Conservation (phyloP, 2,329 filamentous ascomycete genomes). For the Paracorniculantispora psalliotae region DNA sequence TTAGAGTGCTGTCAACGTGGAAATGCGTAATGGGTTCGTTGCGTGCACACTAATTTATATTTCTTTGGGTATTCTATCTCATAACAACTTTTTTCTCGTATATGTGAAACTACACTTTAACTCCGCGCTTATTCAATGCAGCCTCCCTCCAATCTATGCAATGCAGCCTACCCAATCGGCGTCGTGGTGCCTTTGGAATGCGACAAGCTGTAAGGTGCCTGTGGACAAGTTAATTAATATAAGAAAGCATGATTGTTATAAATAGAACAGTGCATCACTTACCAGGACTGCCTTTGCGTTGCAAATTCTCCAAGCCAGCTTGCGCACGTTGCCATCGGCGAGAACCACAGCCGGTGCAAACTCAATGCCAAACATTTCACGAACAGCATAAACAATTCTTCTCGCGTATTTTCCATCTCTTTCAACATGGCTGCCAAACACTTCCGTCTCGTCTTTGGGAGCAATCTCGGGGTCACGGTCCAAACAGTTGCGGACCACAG, state of each 20-base stretch:
- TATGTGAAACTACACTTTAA: background rate
- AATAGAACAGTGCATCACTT: constrained; percentile 33
- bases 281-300: constrained; percentile 94
- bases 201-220: constrained; percentile 71
- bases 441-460: constrained; percentile 70
- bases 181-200: constrained; percentile 58
- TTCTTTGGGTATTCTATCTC: constrained; percentile 4
- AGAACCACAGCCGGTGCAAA: constrained; percentile 89
- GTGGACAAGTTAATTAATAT: constrained; percentile 15
- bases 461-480: constrained; percentile 90
- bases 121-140: background rate
- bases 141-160: too few species aligned
- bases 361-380: constrained; percentile 96
- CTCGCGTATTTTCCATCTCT: constrained; percentile 84
- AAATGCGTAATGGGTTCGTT: background rate
- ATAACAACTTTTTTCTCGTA: background rate
- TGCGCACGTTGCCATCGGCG: constrained; percentile 84
- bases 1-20: background rate
- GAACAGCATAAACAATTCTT: constrained; percentile 87
- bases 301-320: constrained; percentile 89
- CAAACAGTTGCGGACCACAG: constrained; percentile 85
- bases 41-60: background rate
- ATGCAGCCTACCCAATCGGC: constrained; percentile 33
- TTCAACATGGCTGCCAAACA: constrained; percentile 80
- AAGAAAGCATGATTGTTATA: too few species aligned